Base-by-base conservation (phyloP, 129 eudicot genomes). In the Flaveria trinervia region DNA sequence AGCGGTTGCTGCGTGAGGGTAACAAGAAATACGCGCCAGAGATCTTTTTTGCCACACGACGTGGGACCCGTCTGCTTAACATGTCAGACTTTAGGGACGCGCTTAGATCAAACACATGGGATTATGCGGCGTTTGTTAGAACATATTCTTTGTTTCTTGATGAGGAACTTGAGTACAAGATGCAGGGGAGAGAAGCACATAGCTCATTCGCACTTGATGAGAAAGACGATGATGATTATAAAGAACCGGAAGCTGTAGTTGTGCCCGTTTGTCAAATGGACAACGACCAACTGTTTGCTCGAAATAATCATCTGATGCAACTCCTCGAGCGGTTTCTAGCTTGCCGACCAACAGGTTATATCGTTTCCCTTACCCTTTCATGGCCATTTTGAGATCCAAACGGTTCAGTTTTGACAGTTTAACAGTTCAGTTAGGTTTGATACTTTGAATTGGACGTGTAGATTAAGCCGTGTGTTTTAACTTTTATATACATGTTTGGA, bases 1-100 rank as follows among this genome's bases (percentile, higher is more conserved):
- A 88, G 2, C 84, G 96, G 11, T 83, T 91, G 54, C 86, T 95
- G 30, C 50, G 65, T 1, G 97, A 95, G 2, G 99, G 97, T 2
- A 89, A 92, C 59, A 79, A 85, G 3, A 83, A 87, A 16, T 95
- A 89, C 41, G 92, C 85, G 65, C 84, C 89, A 23, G 97, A 95
- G 92, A 80, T 95, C 3, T 95, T 95, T 86, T 89, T 88, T 55
- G 89, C 99, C 12, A 95, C 99, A 0, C 77, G 95, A 66, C 94
- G 97, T 2, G 99, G 99, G 79, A 95, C 99, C 51, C 96, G 99
- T 33, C 85, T 95, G 39, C 81, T 95, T 15, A 95, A 91, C 85
- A 74, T 95, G 94, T 83, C 94, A 0, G 99, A 95, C 65, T 95
- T 95, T 46, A 79, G 96, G 23, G 97, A 95, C 71, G 48, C 88